Base-by-base conservation (phyloP, 2,329 filamentous ascomycete species). In the Sporothrix variecibatus region DNA sequence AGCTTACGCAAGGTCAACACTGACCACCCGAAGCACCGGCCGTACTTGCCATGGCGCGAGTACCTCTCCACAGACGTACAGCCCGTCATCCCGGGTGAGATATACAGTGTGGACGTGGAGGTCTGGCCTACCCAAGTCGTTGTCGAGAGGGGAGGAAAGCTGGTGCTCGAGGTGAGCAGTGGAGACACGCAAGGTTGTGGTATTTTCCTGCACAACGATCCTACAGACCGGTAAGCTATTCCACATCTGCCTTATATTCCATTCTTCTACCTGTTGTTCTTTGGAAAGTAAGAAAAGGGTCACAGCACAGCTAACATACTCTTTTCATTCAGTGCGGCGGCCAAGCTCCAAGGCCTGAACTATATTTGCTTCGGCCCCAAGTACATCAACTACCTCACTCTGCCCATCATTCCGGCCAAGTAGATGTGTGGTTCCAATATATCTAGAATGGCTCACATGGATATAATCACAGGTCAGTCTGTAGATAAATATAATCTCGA, bases 91-190 rank as follows among this genome's bases (percentile, higher is more conserved):
- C 81, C 84, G 0, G 87, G 86, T 0, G 86, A 89, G 72, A 82
- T 90, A 0, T 92, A 92, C 77, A 80, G 79, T 0, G 87, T 91
- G 0, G 89, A 92, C 75, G 82, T 92, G 0, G 90, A 92, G 79
- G 79, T 92, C 0, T 92, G 89, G 90, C 89, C 90, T 0, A 91
- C 89, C 0, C 90, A 89, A 75, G 88, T 91, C 0, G 81, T 90
- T 0, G 81, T 86, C 1, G 85, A 80, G 31, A 78, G 79, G 46
- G 88, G 88, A 0, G 86, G 84, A 0, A 85, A 82, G 77, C 77
- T 91, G 20, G 83, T 90, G 2, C 85, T 91, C 58, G 88, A 91
- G 79, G 82, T 91, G 2, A 80, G 84, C 6, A 85, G 83, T 60
- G 86, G 86, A 1, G 89, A 91, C 80, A 91, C 89, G 0, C 88